A percentile compares a stretch with the other conserved stretches of the same genome.
phyloP scores from a whole-genome alignment of 1,284 basidiomycete genomes.

The Trametes hirsuta region DNA sequence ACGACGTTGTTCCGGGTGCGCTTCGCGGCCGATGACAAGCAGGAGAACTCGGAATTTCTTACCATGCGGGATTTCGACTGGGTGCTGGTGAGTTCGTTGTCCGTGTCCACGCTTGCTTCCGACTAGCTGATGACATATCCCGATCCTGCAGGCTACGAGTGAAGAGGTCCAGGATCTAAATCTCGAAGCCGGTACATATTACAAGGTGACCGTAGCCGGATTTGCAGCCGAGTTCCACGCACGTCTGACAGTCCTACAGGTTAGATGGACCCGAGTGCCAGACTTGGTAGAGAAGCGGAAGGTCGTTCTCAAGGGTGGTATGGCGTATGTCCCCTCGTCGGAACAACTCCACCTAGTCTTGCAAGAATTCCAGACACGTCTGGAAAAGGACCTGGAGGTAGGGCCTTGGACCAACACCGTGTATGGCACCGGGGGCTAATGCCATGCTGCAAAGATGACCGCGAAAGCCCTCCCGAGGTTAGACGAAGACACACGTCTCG shows the following conservation, averaged over 20 bases:
- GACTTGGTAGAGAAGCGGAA: conserved; percentile 89
- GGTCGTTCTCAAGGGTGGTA: conserved; percentile 82
- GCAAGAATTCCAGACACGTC: conserved; percentile 80
- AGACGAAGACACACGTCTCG: conserved; percentile 92
- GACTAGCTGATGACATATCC: neutral
- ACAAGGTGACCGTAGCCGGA: conserved; percentile 56
- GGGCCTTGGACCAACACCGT: neutral
- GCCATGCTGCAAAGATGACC: conserved; percentile 61
- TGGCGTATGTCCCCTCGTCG: conserved; percentile 87
- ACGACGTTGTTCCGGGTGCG: conserved; percentile 83
- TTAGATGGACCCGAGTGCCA: conserved; percentile 89
- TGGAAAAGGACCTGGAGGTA: conserved; percentile 86
- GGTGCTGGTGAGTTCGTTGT: conserved; percentile 53
- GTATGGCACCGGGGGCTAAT: conserved; percentile 6
- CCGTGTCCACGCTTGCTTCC: neutral
- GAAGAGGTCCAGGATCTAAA: conserved; percentile 16
- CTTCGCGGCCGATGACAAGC: conserved; percentile 71
- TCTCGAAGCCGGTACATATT: conserved; percentile 54
- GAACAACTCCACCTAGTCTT: conserved; percentile 90
- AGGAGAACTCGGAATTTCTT: conserved; percentile 77
- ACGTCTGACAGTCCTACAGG: conserved; percentile 36
- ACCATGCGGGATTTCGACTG: conserved; percentile 81
- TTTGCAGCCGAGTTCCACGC: neutral
- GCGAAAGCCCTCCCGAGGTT: conserved; percentile 90
- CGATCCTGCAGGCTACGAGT: conserved; percentile 1